Evolutionary conservation across 2,329 filamentous ascomycete genomes (phyloP), one percentile per base, ranked within the genome.

Genomic region (Colletotrichum paranaense): DNA sequence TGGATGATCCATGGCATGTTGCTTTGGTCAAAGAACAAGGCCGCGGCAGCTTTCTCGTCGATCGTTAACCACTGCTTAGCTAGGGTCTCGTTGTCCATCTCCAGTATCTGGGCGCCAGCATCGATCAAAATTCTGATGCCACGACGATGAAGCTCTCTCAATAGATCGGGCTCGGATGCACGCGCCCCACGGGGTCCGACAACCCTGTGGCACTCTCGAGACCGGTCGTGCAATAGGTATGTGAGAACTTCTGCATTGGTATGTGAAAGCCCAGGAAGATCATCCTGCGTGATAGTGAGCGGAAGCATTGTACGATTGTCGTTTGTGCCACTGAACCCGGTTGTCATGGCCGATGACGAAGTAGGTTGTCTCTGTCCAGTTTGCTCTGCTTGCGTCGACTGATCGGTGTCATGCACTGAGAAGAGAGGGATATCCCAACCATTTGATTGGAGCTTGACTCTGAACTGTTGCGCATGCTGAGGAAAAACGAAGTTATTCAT

Each of bases 291-390:
- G 24, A 94, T 89, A 0, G 86, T 90, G n/a, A 90, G 79, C 0
- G 92, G 92, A 0, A 94, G 80, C 42, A 92, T 83, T 0, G 81
- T 82, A 49, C 87, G 84, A 24, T 88, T 90, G 77, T 94, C 92
- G 57, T 93, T 94, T 0, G 93, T 94, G 0, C 92, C 92, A 8
- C 90, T 92, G 78, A 95, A 95, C 0, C 92, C 92, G 0, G 92
- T 93, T 0, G 91, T 92, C 1, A 86, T 73, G 2, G 81, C 77
- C 53, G 72, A 22, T 38, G 66, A 49, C 32, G 67, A 30, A 68
- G 22, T 3, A 6, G 46, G 5, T 4, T 19, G 16, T 22, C 8
- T n/a, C 16, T n/a, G 57, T 8, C 14, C 8, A n/a, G 35, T 24
- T 14, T 38, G 16, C 30, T 35, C 11, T 6, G 57, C 30, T 0